Percentiles rank a stretch among this genome's conserved stretches.
Conservation (phyloP, 139 green algal genomes). For the Haematococcus lacustris region DNA sequence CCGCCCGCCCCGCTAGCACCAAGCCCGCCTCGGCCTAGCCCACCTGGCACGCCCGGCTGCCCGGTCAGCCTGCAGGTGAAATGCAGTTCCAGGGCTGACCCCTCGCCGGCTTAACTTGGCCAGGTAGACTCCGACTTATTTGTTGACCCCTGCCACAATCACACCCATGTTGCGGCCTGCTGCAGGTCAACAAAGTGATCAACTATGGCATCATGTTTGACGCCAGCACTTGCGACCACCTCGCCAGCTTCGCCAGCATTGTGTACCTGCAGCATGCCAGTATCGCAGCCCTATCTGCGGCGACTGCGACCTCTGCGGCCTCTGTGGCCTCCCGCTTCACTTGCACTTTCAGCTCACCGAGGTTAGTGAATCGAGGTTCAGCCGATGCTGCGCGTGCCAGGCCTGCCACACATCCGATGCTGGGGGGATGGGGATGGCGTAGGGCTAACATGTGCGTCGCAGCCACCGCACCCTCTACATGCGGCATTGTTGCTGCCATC, state of each 20-base stretch:
- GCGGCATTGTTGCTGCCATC: too few relatives aligned
- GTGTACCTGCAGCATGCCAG: not conserved
- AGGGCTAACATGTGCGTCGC: not conserved
- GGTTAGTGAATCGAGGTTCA: not conserved
- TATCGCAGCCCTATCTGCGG: not conserved
- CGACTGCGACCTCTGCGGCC: not conserved
- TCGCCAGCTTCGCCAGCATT: conserved; percentile 1
- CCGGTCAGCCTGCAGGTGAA: not conserved
- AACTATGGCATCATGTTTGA: not conserved
- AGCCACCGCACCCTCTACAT: too few relatives aligned
- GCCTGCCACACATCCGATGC: not conserved
- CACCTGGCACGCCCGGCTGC: not conserved
- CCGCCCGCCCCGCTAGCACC: not conserved
- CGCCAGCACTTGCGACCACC: not conserved
- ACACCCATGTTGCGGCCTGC: not conserved
- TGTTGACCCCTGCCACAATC: too few relatives aligned
- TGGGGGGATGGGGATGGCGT: not conserved
- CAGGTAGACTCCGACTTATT: too few relatives aligned
- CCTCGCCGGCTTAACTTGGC: too few relatives aligned
- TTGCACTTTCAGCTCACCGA: not conserved
- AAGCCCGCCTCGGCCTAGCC: not conserved
- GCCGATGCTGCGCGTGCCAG: too few relatives aligned
- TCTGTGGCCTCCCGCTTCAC: not conserved
- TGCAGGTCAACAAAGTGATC: not conserved
- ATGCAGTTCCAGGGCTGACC: too few relatives aligned